A percentile compares a stretch with the other conserved stretches of the same genome.
phyloP scores from a whole-genome alignment of 345 rosid genomes.

The Populus davidiana region DNA sequence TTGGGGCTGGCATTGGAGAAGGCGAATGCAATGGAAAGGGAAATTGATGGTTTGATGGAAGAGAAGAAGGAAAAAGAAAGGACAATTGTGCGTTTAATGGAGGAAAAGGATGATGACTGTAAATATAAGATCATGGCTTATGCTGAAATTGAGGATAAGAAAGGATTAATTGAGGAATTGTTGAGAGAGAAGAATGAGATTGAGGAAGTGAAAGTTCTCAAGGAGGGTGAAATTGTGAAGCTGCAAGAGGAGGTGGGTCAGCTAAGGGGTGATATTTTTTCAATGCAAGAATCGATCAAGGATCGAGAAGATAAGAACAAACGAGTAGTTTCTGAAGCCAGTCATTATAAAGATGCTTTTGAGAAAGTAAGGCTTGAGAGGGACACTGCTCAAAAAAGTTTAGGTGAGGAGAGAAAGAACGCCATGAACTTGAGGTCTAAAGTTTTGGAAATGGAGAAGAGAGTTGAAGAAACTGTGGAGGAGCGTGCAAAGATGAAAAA shows the following conservation, averaged over 20 bases:
- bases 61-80: conserved; percentile 37
- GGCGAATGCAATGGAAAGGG: conserved; percentile 30
- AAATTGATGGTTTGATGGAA: conserved; percentile 37
- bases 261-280: conserved; percentile 26
- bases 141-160: conserved; percentile 32
- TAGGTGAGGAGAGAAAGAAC: conserved; percentile 45
- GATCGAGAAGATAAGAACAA: conserved; percentile 36
- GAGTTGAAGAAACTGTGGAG: conserved; percentile 25
- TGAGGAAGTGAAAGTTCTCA: conserved; percentile 30
- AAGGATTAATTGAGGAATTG: conserved; percentile 30
- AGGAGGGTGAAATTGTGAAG: conserved; percentile 41
- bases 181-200: conserved; percentile 44
- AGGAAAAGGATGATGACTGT: conserved; percentile 26
- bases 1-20: conserved; percentile 35
- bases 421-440: conserved; percentile 29
- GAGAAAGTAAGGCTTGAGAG: conserved; percentile 33
- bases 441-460: conserved; percentile 41
- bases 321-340: conserved; percentile 29
- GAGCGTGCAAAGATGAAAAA: conserved; percentile 32
- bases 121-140: conserved; percentile 19
- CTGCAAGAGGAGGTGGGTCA: conserved; percentile 39
- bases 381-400: conserved; percentile 35
- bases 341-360: conserved; percentile 1
- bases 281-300: conserved; percentile 27
- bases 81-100: conserved; percentile 29